Base-by-base conservation (phyloP, 228 moss, liverwort and hornwort species). In the Sphagnum magellanicum region DNA sequence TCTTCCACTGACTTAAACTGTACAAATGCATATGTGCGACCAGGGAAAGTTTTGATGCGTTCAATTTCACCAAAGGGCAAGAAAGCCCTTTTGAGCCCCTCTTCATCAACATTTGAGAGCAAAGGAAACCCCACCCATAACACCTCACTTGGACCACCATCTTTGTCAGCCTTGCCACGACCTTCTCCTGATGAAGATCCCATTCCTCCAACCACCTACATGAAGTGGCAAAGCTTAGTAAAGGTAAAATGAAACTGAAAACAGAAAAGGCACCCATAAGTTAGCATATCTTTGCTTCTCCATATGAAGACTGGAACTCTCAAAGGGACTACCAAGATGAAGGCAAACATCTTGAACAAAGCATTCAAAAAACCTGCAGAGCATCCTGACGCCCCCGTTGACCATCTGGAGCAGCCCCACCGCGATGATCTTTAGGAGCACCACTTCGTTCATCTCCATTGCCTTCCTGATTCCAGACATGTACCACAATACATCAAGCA, bases 121-220 rank as follows among this genome's bases (percentile, higher is more conserved):
- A 97, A 71, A 9, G 97, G 97, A 75, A 97, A 97, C n/a, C 97
- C 97, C 49, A 97, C 93, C 97, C 97, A 97, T 49, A 97, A 74
- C 7, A 97, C 93, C 76, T 97, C 97, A 78, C 93, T 97, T 46
- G 97, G 97, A 12, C 93, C 93, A 59, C 88, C 88, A 75, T 97
- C 97, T 64, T 93, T 97, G 63, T 97, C 93, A 51, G 84, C 80
- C 73, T 84, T 91, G 47, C 63, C 79, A 70, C 83, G 81, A 48
- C 69, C 85, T 71, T 81, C 67, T 72, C 70, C 69, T 57, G 50
- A 15, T 48, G 66, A 81, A 57, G 68, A 82, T 68, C 72, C 14
- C 32, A 32, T 32, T 32, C 32, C 32, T 55, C 55, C 55, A 66
- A 78, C 81, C 51, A 78, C 87, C 87, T 87, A 76, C 51, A 72